Percentiles rank a stretch among this genome's conserved stretches.
phyloP scores from a whole-genome alignment of 306 rosid genomes.

The Gynostemma pentaphyllum region DNA sequence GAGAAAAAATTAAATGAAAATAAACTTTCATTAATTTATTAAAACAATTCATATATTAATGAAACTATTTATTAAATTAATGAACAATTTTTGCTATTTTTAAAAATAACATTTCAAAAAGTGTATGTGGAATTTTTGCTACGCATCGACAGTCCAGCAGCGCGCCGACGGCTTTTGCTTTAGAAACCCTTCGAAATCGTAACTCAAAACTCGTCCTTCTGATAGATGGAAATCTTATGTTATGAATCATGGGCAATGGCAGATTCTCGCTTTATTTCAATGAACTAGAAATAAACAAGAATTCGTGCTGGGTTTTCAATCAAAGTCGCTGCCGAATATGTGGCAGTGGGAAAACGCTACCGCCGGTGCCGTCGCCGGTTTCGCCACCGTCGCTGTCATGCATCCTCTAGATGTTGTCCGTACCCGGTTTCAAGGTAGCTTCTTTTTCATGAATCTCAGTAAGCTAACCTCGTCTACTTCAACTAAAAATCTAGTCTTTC shows the following conservation, averaged over 20 bases:
- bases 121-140: too few species aligned
- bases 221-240: background rate
- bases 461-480: background rate
- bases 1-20: too few species aligned
- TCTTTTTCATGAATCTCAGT: background rate
- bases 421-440: constrained; percentile 80
- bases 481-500: background rate
- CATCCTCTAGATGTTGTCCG: constrained; percentile 96
- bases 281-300: background rate
- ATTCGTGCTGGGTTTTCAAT: constrained; percentile 7
- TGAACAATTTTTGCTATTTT: too few species aligned
- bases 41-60: too few species aligned
- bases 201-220: background rate
- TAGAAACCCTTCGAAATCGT: background rate
- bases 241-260: background rate
- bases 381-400: constrained; percentile 67
- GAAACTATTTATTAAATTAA: too few species aligned
- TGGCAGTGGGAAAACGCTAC: constrained; percentile 88
- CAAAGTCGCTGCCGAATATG: constrained; percentile 23
- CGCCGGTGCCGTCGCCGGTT: constrained; percentile 80
- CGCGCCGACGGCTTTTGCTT: too few species aligned
- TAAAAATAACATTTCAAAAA: too few species aligned
- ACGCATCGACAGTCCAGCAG: too few species aligned
- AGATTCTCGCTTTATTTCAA: background rate
- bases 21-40: too few species aligned